These are phyloP conservation scores for Fusarium sp. DNA, from an alignment of 2,329 filamentous ascomycete species.

Conservation along the genomic window DNA sequence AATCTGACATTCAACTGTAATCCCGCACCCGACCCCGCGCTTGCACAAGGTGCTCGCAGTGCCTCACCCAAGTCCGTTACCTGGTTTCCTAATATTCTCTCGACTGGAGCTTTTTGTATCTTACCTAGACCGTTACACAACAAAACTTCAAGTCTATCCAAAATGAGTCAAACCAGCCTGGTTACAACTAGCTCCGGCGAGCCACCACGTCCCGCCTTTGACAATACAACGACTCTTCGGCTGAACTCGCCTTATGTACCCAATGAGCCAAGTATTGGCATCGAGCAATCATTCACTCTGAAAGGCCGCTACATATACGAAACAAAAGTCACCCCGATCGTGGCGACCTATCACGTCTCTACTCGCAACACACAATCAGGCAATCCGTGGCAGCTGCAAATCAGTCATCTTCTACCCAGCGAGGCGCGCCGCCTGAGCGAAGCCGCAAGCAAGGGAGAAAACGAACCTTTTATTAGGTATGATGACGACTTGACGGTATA, in stretches of 20 bases:
- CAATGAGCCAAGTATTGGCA: neutral
- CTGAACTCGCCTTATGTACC: neutral
- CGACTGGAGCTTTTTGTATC: neutral
- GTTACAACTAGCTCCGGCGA: neutral
- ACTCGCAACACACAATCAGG: neutral
- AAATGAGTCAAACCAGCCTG: conserved; percentile 3
- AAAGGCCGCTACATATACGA: conserved; percentile 4
- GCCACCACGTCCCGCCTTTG: neutral
- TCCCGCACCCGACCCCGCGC: no score
- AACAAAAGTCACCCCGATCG: neutral
- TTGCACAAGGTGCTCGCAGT: neutral
- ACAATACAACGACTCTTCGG: neutral
- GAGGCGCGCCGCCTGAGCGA: neutral
- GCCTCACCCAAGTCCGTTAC: neutral
- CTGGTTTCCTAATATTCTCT: neutral
- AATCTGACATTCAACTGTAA: neutral
- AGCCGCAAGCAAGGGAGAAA: neutral
- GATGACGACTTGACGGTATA: neutral
- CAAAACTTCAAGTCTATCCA: neutral
- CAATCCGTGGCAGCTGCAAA: neutral
- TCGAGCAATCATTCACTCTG: neutral
- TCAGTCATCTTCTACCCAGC: neutral
- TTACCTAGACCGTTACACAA: neutral
- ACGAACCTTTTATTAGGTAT: neutral
- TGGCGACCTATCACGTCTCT: neutral